Base-by-base conservation (phyloP, 139 green algal genomes). In the Auxenochlorella protothecoides region DNA sequence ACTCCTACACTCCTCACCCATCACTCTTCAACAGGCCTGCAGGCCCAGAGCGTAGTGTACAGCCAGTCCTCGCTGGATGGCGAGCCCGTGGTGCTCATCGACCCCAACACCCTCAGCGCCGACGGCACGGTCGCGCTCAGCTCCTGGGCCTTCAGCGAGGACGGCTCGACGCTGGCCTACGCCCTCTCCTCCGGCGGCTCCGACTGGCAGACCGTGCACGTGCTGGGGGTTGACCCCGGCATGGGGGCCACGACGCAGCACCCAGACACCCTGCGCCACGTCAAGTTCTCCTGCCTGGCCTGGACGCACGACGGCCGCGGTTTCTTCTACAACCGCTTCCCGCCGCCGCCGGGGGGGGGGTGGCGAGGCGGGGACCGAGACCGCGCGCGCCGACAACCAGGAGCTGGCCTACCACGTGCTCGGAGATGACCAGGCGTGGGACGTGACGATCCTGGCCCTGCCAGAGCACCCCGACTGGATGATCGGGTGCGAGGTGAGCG, bases 321-420 rank as follows among this genome's bases (percentile, higher is more conserved):
- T 11, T 94, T 97, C 79, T 97, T 98, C 85, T 98, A 98, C 82
- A 91, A 88, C 78, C 78, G 80, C 69, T 95, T 74, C 55, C 68
- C 72, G 8, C 69, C 75, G 16, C 55, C 67, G 27, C 75, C 53
- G 3, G 70, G 1, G 27, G 27, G 27, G 27, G 27, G 27, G 27
- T 44, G 27, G 55, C 2, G 83, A 90, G 13, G 80, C 90, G 56
- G 92, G 91, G 70, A 96, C 89, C 0, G 93, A 97, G 78, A 96
- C 88, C 55, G 84, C 92, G 73, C 79, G 67, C 68, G 88, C 88
- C 74, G 73, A 81, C 8, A 83, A 93, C 68, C 89, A 96, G 81
- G 74, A 84, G 80, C 79, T 97, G 14, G 89, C 72, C 74, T 97
- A 96, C 79, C 92, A 97, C 78, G 76, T 86, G 59, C 68, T 97